Evolutionary conservation across 2,329 filamentous ascomycete species (phyloP), one percentile per base, ranked within the genome.

Genomic region (Scopulariopsis brevicaulis): DNA sequence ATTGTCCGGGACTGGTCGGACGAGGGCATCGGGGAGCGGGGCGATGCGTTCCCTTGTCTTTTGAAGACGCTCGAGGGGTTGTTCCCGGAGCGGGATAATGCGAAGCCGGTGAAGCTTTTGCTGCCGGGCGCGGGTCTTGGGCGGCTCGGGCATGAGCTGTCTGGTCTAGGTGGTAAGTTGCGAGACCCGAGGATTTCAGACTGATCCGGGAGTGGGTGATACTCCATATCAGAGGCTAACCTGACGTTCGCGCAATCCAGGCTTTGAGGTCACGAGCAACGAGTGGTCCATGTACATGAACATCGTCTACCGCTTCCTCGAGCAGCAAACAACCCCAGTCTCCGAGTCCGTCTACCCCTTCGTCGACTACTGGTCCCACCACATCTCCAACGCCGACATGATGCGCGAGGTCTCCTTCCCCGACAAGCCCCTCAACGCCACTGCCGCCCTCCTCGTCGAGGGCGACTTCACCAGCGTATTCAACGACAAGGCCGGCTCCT

Each of bases 271-370:
- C 0, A 79, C 77, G 0, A 68, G 74, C 57, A 83, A 83, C 62
- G 80, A 84, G 65, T 83, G 76, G 76, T 82, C 78, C 1, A 74
- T 77, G 66, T 83, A 76, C 61, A 80, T 83, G 76, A 82, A 81
- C 59, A 61, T 78, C 1, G 76, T 73, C 0, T 81, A 81, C 60
- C 74, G 79, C 1, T 80, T 74, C 60, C 64, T 82, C 5, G 71
- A 74, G 48, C 64, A 66, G 4, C 62, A 70, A 48, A 61, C 65
- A 3, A n/a, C 48, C 0, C 54, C 62, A 0, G 59, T 65, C 4
- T 62, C 67, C 1, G 63, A 69, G 8, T 63, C 64, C 0, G 63
- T 81, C 14, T 69, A 81, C 60, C 80, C 80, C 0, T 83, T 81
- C 59, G 65, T 81, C 40, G 79, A 83, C 60, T 70, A 69, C n/a